Evolutionary conservation across 2,329 filamentous ascomycete species (phyloP).

Genomic region (Colletotrichum sp.): DNA sequence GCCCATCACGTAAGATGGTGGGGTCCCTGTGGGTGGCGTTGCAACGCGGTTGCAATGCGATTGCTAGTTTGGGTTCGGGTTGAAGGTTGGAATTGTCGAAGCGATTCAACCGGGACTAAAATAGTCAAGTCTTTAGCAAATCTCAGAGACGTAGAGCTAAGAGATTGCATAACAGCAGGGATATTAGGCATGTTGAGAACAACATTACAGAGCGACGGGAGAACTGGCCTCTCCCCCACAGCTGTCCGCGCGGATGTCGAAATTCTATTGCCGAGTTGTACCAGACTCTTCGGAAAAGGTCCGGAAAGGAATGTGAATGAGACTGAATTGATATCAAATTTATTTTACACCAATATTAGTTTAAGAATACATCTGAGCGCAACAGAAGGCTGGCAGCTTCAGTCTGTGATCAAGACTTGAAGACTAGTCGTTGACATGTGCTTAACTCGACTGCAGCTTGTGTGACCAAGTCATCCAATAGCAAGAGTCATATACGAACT

Average conservation of each 20-base stretch:
- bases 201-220: too few species aligned
- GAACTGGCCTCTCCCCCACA: too few species aligned
- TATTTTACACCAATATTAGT: background rate
- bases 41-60: background rate
- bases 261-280: background rate
- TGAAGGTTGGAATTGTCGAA: too few species aligned
- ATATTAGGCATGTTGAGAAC: background rate
- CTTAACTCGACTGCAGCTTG: background rate
- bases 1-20: background rate
- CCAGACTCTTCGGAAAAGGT: background rate
- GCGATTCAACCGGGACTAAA: too few species aligned
- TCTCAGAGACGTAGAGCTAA: background rate
- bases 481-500: background rate
- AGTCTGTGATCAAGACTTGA: background rate
- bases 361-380: background rate
- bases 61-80: too few species aligned
- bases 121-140: too few species aligned
- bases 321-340: fast-evolving
- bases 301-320: fast-evolving
- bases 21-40: background rate
- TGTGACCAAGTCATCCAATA: background rate
- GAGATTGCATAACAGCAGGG: fast-evolving
- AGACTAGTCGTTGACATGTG: background rate
- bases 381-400: background rate
- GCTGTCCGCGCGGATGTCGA: background rate